Evolutionary conservation across 768 basidiomycete species (phyloP).

Genomic region (Amanita muscaria): DNA sequence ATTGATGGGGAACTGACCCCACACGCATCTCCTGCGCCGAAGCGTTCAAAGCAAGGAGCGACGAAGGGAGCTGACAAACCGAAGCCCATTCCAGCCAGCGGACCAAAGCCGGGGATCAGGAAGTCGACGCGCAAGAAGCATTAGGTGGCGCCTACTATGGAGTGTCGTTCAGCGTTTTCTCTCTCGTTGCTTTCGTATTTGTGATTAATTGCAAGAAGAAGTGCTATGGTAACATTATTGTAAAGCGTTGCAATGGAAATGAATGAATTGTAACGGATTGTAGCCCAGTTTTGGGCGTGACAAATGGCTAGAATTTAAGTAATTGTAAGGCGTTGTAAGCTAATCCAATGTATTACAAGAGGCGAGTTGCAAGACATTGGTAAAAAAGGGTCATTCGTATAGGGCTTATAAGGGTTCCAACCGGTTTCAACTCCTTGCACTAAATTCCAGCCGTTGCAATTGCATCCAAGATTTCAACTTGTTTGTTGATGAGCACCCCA

Average conservation of each 20-base stretch:
- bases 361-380: neutral
- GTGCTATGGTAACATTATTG: neutral
- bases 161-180: too few species aligned
- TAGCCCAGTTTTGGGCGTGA: neutral
- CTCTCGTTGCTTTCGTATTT: too few species aligned
- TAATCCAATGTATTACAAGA: neutral
- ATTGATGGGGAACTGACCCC: conserved; percentile 1
- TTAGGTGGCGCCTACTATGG: neutral
- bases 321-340: neutral
- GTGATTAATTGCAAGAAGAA: too few species aligned
- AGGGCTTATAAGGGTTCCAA: neutral
- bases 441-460: neutral
- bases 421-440: neutral
- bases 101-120: neutral
- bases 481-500: conserved; percentile 5
- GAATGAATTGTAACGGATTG: conserved; percentile 2
- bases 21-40: neutral
- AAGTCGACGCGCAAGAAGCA: neutral
- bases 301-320: neutral
- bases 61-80: neutral
- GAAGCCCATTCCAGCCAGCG: too few species aligned
- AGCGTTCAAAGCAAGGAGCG: neutral
- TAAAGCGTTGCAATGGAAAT: neutral
- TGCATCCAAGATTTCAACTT: neutral
- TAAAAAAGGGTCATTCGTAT: neutral